Conservation (phyloP, 768 basidiomycete genomes). For the Leccinum arenicola region DNA sequence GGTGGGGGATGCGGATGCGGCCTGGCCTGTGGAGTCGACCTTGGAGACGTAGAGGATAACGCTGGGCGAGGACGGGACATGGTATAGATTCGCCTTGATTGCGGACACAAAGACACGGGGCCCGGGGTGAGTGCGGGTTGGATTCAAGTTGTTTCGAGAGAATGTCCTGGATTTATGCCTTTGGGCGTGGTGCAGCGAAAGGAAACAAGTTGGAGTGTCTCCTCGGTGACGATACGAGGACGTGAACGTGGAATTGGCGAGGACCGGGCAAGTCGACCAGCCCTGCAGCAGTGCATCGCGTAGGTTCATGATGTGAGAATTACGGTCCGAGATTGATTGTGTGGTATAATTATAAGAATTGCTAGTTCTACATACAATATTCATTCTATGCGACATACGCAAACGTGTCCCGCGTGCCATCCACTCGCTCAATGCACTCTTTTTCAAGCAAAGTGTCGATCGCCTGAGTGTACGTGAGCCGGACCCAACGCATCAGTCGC, state of each 20-base stretch:
- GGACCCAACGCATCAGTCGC: not conserved
- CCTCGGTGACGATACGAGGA: slow-evolving; percentile 64
- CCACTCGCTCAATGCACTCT: slow-evolving; percentile 95
- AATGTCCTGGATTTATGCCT: slow-evolving; percentile 70
- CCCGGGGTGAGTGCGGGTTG: slow-evolving; percentile 33
- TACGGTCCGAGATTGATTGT: not conserved
- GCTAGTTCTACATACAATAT: slow-evolving; percentile 5
- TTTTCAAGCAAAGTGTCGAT: slow-evolving; percentile 93
- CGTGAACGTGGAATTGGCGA: slow-evolving; percentile 72
- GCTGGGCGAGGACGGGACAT: slow-evolving; percentile 61
- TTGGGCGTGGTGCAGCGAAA: slow-evolving; percentile 65
- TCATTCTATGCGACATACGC: slow-evolving; percentile 35
- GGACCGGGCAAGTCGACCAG: slow-evolving; percentile 60
- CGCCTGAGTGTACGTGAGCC: slow-evolving; percentile 44
- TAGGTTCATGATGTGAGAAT: slow-evolving; percentile 43
- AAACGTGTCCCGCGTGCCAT: slow-evolving; percentile 80
- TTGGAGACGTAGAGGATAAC: slow-evolving; percentile 90
- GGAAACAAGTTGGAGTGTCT: slow-evolving; percentile 72
- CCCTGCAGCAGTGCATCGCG: slow-evolving; percentile 59
- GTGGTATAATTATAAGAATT: slow-evolving; percentile 15
- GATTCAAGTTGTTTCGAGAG: slow-evolving; percentile 55
- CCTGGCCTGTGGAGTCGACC: slow-evolving; percentile 89
- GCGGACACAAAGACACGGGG: slow-evolving; percentile 68
- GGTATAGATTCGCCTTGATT: slow-evolving; percentile 78
- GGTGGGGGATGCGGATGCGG: slow-evolving; percentile 62